Base-by-base conservation (phyloP, 1,139 yeast species). In the Entelexis paramagnoliae region DNA sequence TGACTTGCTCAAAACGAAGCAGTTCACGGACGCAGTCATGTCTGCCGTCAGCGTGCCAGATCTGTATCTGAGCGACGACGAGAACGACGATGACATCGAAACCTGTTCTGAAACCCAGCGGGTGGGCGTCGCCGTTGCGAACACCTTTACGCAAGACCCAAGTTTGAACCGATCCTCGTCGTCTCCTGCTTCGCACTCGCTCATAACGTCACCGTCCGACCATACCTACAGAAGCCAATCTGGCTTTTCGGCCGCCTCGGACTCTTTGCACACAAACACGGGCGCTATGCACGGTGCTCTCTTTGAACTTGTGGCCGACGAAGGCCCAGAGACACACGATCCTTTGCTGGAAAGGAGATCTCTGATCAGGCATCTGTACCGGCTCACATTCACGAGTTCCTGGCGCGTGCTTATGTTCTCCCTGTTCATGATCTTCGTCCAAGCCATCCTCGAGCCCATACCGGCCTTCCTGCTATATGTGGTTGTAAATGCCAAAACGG, bases 1-100 rank as follows among this genome's bases (percentile, higher is more conserved):
- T 11, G 41, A 77, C 56, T 67, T 87, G 56, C 42, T 50, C 9
- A 2, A 34, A 9, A 42, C 35, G 17, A 24, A 19, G 16, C 46
- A 38, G 13, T 48, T 48, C 58, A 67, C 67, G 5, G 34, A 49
- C 5, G 38, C 22, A 2, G 39, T 32, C 30, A 3, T 24, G 14
- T 22, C 49, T 6, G 33, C 39, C 11, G 45, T 28, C n/a, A 43
- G 49, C n/a, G 52, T 48, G 14, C 54, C 54, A 2, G 49, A 29
- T 2, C 32, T 51, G 20, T 35, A 43, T 7, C 6, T 9, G 14
- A 40, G n/a, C 39, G 17, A 6, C 16, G n/a, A 19, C 24, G 24
- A 7, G 7, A n/a, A 17, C n/a, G 24, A 35, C 22, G 24, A 17
- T 11, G 39, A 17, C 5, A 13, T 10, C 13, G 11, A 5, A 10